These are phyloP conservation scores for Mycena sp. DNA, from an alignment of 1,284 basidiomycete species.

Conservation along the genomic window DNA sequence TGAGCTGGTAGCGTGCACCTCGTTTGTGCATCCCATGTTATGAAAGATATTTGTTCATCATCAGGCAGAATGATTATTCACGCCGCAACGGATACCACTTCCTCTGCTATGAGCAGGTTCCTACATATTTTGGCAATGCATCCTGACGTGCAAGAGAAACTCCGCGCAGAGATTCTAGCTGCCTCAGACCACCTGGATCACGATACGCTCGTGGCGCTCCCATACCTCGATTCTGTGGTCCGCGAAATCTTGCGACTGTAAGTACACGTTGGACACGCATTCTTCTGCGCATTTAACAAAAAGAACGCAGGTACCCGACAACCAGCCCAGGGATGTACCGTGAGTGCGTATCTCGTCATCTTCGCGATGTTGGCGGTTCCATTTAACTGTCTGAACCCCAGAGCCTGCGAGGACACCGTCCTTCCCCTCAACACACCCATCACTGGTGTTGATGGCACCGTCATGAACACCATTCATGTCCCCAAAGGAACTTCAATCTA, in stretches of 20 bases:
- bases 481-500: conserved; percentile 39
- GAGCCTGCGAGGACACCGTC: conserved; percentile 34
- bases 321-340: conserved; percentile 29
- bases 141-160: conserved; percentile 30
- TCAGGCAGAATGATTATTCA: conserved; percentile 35
- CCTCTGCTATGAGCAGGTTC: conserved; percentile 33
- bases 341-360: conserved; percentile 13
- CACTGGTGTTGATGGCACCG: conserved; percentile 19
- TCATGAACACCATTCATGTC: conserved; percentile 31
- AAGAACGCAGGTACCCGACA: conserved; percentile 16
- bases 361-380: too few species aligned
- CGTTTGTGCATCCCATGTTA: conserved; percentile 21
- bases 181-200: conserved; percentile 34
- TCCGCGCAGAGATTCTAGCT: conserved; percentile 32
- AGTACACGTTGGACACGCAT: too few species aligned
- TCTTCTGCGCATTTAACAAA: not conserved
- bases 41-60: too few species aligned
- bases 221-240: conserved; percentile 46
- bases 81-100: conserved; percentile 38
- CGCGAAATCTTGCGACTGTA: conserved; percentile 44
- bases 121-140: conserved; percentile 32
- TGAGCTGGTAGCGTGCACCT: conserved; percentile 34
- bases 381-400: too few species aligned
- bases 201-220: conserved; percentile 39
- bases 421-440: conserved; percentile 37